A percentile compares a stretch with the other conserved stretches of the same genome.
phyloP scores from a whole-genome alignment of 2,329 filamentous ascomycete genomes.

The Phoma sp. region DNA sequence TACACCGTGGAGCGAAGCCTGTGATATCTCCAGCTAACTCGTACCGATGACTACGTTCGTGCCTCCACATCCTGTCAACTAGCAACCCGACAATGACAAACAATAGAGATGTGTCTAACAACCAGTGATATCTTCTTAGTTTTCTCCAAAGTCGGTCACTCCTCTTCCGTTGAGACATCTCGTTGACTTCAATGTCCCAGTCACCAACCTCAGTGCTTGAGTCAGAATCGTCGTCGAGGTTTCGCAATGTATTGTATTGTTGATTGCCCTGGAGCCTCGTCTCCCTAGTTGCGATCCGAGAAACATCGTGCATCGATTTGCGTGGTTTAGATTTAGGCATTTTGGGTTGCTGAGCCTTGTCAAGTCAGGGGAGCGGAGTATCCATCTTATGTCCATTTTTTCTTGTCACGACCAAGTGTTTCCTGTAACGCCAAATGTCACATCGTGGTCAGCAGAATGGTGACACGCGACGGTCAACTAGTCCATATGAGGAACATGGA shows the following conservation, averaged over 20 bases:
- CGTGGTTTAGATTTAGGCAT: constrained; percentile 19
- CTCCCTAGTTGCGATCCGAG: constrained; percentile 10
- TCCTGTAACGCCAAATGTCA: constrained; percentile 37
- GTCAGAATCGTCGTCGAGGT: constrained; percentile 28
- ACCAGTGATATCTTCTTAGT: constrained; percentile 30
- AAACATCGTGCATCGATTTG: constrained; percentile 23
- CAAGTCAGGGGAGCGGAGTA: not conserved
- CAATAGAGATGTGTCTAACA: constrained; percentile 37
- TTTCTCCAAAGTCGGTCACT: constrained; percentile 22
- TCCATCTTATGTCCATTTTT: constrained; percentile 1
- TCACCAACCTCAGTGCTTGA: constrained; percentile 40
- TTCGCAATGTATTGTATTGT: constrained; percentile 33
- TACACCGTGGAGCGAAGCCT: constrained; percentile 42
- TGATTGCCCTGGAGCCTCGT: constrained; percentile 28
- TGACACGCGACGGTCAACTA: too few species aligned
- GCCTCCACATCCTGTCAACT: constrained; percentile 31
- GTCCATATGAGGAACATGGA: too few species aligned
- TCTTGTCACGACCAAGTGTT: constrained; percentile 23
- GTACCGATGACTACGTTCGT: constrained; percentile 18
- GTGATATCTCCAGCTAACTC: constrained; percentile 40
- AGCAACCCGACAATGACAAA: constrained; percentile 38
- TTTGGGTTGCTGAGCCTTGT: too few species aligned
- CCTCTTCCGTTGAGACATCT: constrained; percentile 6
- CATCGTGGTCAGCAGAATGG: constrained; percentile 7
- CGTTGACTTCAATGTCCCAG: constrained; percentile 25